Conservation (phyloP, 345 rosid species). For the Arabidopsis suecica region DNA sequence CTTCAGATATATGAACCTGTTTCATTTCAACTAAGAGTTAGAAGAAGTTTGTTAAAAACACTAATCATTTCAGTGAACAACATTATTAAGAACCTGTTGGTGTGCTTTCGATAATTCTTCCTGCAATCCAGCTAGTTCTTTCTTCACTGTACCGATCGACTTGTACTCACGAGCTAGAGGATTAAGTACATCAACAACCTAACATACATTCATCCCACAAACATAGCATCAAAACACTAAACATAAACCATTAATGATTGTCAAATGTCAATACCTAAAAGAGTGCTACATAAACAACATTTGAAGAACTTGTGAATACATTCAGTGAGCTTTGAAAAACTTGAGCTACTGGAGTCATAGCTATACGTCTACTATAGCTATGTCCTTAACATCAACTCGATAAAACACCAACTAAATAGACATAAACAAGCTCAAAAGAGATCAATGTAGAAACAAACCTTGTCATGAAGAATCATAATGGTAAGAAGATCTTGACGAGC, state of each 20-base stretch:
- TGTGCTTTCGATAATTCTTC: constrained; percentile 86
- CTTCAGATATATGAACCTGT: constrained; percentile 98
- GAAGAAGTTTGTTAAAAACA: constrained; percentile 2
- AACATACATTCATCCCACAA: constrained; percentile 28
- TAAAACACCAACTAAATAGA: not conserved
- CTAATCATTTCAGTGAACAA: not conserved
- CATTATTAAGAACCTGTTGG: constrained; percentile 61
- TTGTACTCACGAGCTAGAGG: constrained; percentile 98
- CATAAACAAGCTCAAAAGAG: constrained; percentile 1
- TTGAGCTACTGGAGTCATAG: not conserved
- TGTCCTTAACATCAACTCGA: not conserved
- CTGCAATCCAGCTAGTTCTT: constrained; percentile 91
- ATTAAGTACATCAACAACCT: constrained; percentile 97
- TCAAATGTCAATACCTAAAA: not conserved
- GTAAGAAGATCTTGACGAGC: constrained; percentile 96
- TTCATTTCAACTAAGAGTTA: not conserved
- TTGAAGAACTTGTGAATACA: not conserved
- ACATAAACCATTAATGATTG: not conserved
- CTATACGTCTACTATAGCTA: not conserved
- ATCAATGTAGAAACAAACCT: constrained; percentile 55
- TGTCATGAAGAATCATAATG: constrained; percentile 93
- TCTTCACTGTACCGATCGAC: constrained; percentile 87
- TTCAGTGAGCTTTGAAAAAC: not conserved
- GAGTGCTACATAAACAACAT: not conserved
- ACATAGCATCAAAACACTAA: constrained; percentile 6